Conservation (phyloP, 495 filamentous ascomycete species). For the Trichoderma parareesei region DNA sequence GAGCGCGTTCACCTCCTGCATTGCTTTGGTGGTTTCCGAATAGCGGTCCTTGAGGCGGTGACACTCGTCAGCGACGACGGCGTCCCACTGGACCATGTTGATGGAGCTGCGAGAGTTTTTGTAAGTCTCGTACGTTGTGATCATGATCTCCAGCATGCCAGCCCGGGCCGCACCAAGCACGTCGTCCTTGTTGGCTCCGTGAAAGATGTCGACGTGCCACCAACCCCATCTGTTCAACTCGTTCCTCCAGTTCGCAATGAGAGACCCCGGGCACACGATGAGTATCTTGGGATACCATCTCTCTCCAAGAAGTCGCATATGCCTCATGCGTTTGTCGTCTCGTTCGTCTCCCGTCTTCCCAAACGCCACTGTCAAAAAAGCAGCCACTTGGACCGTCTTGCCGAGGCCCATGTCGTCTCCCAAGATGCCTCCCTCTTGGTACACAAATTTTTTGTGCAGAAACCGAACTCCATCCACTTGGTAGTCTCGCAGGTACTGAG, state of each 20-base stretch:
- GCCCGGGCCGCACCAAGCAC: conserved; percentile 65
- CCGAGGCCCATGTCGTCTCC: conserved; percentile 97
- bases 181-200: conserved; percentile 64
- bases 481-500: conserved; percentile 88
- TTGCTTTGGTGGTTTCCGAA: conserved; percentile 71
- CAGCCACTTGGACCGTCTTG: conserved; percentile 94
- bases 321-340: conserved; percentile 85
- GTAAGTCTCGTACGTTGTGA: conserved; percentile 91
- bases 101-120: conserved; percentile 62
- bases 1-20: conserved; percentile 88
- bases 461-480: conserved; percentile 82
- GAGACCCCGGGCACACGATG: conserved; percentile 78
- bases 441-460: conserved; percentile 83
- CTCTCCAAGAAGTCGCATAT: conserved; percentile 53
- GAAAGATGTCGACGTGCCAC: conserved; percentile 83
- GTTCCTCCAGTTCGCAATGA: conserved; percentile 85
- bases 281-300: conserved; percentile 82
- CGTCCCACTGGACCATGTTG: conserved; percentile 89
- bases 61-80: conserved; percentile 94
- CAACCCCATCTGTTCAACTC: conserved; percentile 89
- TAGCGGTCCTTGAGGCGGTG: conserved; percentile 78
- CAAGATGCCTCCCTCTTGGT: conserved; percentile 83
- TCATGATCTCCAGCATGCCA: conserved; percentile 76
- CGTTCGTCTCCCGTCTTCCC: conserved; percentile 90
- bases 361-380: conserved; percentile 87